Evolutionary conservation across 2,329 filamentous ascomycete genomes (phyloP), one percentile per base, ranked within the genome.

Genomic region (Parascedosporium putredinis): DNA sequence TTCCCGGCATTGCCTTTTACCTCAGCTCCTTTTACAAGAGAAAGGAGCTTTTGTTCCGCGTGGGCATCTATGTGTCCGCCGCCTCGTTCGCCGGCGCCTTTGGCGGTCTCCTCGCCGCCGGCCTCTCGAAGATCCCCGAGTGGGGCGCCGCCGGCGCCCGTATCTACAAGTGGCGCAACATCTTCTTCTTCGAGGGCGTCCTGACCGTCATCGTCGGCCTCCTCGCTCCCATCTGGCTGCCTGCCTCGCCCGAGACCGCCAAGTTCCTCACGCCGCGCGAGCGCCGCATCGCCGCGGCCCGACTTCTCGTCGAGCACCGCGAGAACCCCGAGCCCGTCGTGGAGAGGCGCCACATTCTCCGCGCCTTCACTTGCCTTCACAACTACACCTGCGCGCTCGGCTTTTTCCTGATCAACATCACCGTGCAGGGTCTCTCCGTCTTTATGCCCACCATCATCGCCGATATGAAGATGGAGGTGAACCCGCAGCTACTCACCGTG

Each of bases 161-260:
- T 24, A 67, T 80, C 48, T 64, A 73, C 54, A 73, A 68, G 0
- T 78, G 75, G 75, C 68, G 73, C 52, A 76, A 76, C 59, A 82
- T 82, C 55, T 81, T 81, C 66, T 79, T 81, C 63, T 80, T 82
- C 52, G 78, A 81, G 58, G 78, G 78, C 1, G 59, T 79, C 38
- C 56, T 79, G 53, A 81, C 77, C 8, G 60, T 73, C 20, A 51
- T 75, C 38, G 56, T 74, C 10, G 76, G 73, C 0, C 34, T 70
- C 2, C 51, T 64, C 1, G 73, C 76, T 1, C 75, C 75, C 1
- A 65, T 75, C 47, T 62, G 76, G 53, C 71, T 81, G 65, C 75
- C 76, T 1, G 68, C 68, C 6, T 68, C 60, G 9, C 76, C 77
- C 0, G 59, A 61, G 7, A 65, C 69, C 1, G 74, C 73, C 22